Percentiles rank a stretch among this genome's conserved stretches.
Evolutionary conservation across 108 stramenopile species (phyloP).

Genomic region (Fragilaria crotonensis): DNA sequence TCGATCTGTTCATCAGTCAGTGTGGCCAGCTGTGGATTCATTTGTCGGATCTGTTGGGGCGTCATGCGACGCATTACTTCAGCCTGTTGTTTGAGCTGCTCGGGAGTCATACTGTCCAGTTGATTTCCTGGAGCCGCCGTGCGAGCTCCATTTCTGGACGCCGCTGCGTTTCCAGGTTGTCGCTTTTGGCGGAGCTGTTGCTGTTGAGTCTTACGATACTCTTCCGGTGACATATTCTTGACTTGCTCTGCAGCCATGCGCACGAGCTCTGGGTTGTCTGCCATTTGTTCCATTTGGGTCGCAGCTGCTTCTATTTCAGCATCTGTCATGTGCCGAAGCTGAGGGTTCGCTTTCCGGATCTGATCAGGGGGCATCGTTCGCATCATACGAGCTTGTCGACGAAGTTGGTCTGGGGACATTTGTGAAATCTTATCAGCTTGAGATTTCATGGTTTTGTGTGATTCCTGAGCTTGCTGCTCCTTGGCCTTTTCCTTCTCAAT

Average conservation of each 20-base stretch:
- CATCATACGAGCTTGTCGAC: conserved; percentile 50
- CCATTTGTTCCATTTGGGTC: conserved; percentile 63
- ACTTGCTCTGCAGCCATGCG: conserved; percentile 37
- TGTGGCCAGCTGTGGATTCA: conserved; percentile 64
- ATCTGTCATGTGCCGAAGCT: conserved; percentile 53
- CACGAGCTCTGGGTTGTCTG: conserved; percentile 60
- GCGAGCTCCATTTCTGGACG: not conserved
- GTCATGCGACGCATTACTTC: conserved; percentile 62
- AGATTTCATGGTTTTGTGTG: conserved; percentile 24
- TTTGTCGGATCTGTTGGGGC: conserved; percentile 36
- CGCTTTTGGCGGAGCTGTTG: conserved; percentile 25
- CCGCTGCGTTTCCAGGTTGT: not conserved
- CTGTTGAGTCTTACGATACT: conserved; percentile 15
- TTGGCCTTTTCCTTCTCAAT: not conserved
- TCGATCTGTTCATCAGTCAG: conserved; percentile 62
- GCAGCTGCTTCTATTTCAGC: conserved; percentile 48
- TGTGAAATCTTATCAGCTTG: conserved; percentile 34
- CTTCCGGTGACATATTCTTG: conserved; percentile 25
- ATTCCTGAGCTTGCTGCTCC: conserved; percentile 21
- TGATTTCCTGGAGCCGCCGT: conserved; percentile 41
- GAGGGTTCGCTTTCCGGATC: conserved; percentile 57
- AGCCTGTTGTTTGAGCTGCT: conserved; percentile 61
- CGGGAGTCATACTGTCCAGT: conserved; percentile 60
- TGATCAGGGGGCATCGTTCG: conserved; percentile 40
- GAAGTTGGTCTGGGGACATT: conserved; percentile 59